Conservation (phyloP, 2,329 filamentous ascomycete species). For the Scedosporium aurantiacum region DNA sequence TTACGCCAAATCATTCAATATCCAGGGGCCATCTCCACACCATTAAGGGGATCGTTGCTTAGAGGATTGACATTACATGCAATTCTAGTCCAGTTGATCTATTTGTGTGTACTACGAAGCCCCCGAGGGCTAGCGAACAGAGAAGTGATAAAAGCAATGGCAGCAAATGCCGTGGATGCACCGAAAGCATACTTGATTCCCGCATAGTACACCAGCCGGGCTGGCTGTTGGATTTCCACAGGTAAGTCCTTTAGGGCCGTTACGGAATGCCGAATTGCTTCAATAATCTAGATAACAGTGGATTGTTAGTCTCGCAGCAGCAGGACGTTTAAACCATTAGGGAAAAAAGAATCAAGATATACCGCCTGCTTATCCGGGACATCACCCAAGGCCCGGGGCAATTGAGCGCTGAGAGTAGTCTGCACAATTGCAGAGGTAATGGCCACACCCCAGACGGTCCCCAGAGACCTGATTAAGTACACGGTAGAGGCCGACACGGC, state of each 20-base stretch:
- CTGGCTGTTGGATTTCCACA: constrained; percentile 43
- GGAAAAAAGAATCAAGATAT: constrained; percentile 15
- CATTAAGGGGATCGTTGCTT: too few species aligned
- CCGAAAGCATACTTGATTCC: constrained; percentile 46
- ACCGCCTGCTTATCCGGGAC: constrained; percentile 48
- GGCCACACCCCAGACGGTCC: constrained; percentile 54
- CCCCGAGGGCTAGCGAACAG: constrained; percentile 19
- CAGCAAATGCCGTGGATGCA: constrained; percentile 40
- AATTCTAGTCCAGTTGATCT: not conserved
- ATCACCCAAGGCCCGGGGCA: constrained; percentile 41
- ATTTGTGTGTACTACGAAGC: constrained; percentile 20
- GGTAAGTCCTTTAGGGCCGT: constrained; percentile 42
- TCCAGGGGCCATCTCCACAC: too few species aligned
- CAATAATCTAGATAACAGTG: constrained; percentile 36
- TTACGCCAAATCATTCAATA: too few species aligned
- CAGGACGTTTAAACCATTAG: not conserved
- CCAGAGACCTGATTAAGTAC: constrained; percentile 52
- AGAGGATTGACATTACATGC: too few species aligned
- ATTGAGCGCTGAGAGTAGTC: constrained; percentile 43
- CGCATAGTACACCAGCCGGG: constrained; percentile 47
- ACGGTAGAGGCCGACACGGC: constrained; percentile 52
- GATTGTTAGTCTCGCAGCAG: constrained; percentile 13
- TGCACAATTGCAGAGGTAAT: constrained; percentile 52
- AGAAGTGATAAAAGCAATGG: constrained; percentile 27
- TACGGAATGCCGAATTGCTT: constrained; percentile 51